Evolutionary conservation across 257 asterid species (phyloP).

Genomic region (Solanum tarijense): DNA sequence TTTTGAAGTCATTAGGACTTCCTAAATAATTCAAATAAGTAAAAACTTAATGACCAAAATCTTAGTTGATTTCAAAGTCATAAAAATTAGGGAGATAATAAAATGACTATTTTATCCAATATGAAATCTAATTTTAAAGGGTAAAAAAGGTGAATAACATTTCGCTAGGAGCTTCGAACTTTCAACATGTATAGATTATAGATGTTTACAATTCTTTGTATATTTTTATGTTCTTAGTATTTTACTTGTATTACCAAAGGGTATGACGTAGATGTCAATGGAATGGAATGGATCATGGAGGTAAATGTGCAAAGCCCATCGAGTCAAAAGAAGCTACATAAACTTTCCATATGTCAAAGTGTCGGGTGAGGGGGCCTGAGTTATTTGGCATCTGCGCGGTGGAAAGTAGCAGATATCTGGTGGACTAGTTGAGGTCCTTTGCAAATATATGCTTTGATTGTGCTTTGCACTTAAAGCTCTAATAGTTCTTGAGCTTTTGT

Average conservation of each 20-base stretch:
- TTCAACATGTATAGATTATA: neutral
- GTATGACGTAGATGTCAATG: neutral
- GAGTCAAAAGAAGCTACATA: neutral
- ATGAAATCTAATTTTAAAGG: neutral
- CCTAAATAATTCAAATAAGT: neutral
- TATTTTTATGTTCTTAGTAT: neutral
- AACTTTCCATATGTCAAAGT: neutral
- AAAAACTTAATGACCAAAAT: neutral
- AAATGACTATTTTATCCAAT: neutral
- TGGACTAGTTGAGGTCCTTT: neutral
- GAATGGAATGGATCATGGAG: neutral
- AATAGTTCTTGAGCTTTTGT: neutral
- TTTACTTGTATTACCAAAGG: neutral
- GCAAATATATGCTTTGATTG: neutral
- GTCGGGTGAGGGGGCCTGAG: neutral
- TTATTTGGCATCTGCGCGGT: neutral
- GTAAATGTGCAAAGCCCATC: neutral
- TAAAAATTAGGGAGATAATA: neutral
- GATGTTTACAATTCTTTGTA: neutral
- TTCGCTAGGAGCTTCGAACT: neutral
- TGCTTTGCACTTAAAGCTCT: neutral
- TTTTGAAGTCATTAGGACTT: neutral
- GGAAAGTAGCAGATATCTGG: neutral
- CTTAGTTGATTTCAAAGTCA: neutral
- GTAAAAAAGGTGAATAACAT: neutral